Base-by-base conservation (phyloP, 1,284 basidiomycete genomes). In the Xanthoconium separans region DNA sequence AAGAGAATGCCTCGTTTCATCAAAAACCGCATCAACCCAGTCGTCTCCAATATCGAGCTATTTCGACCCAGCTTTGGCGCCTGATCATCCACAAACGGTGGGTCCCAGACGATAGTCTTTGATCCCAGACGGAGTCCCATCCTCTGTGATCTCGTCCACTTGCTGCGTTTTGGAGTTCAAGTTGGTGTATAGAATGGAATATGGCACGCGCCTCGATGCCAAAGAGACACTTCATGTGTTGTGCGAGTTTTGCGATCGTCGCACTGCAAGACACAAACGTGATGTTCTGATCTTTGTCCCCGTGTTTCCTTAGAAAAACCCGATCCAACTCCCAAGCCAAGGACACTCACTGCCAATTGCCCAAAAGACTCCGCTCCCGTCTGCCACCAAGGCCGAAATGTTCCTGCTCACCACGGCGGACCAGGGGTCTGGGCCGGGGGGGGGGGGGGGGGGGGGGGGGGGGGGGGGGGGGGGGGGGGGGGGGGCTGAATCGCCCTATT, bases 321-420 rank as follows among this genome's bases (percentile, higher is more conserved):
- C 11, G 30, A 12, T n/a, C 6, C 0, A n/a, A 8, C 27, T 30
- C 29, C 40, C 20, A 13, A 31, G 7, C 2, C 20, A 42, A 16
- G 31, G 12, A n/a, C 18, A 76, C 83, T 64, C 63, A 89, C 93
- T 96, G 51, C 93, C 93, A 34, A 96, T 77, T 2, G 94, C 93
- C 27, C 82, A 80, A 66, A 92, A 93, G 29, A 95, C 77, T 49
- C 94, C n/a, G 5, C 77, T 90, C 2, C 85, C 85, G 0, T 77
- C 84, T 0, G 84, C 86, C 13, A 89, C 81, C 2, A 89, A 90
- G 66, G 87, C 89, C 1, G 95, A 98, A 68, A 83, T 82, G 42
- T 98, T 97, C 74, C 80, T 98, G 61, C 79, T 98, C 33, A 97
- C 93, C 0, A 95, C 96, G 2, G 96, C 96, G 0, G 95, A 98